Conservation (phyloP, 257 asterid genomes). For the Solanum megistacrolobum region DNA sequence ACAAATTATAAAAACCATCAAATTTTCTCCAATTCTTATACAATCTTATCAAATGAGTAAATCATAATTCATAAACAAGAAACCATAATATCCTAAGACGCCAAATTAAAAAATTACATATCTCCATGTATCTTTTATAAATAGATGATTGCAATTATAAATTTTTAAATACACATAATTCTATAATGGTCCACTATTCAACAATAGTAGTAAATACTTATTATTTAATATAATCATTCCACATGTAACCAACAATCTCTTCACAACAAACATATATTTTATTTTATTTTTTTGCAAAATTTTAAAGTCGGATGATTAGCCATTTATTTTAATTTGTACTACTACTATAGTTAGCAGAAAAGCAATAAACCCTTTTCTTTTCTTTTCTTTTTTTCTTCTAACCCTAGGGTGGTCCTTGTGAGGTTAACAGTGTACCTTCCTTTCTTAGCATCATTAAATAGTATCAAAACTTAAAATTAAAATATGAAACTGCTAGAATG, state of each 20-base stretch:
- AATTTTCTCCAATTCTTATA: background rate
- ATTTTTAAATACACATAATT: background rate
- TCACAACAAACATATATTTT: too few relatives aligned
- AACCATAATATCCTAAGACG: background rate
- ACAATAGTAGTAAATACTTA: background rate
- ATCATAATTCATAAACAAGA: background rate
- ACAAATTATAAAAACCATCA: background rate
- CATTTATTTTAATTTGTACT: background rate
- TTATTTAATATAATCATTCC: background rate
- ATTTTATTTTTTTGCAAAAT: background rate
- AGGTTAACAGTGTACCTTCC: conserved; percentile 21
- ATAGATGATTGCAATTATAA: background rate
- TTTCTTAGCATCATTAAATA: conserved; percentile 7
- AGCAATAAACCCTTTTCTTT: conserved; percentile 13
- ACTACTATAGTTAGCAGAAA: conserved; percentile 23
- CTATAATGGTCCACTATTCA: background rate
- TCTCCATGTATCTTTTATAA: background rate
- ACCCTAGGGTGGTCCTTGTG: conserved; percentile 47
- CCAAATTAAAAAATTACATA: background rate
- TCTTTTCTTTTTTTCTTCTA: background rate
- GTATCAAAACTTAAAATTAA: background rate
- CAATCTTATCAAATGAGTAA: background rate
- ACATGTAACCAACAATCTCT: background rate
- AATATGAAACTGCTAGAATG: conserved; percentile 6
- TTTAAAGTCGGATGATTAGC: background rate